Evolutionary conservation across 73 alveolate genomes (phyloP).

Genomic region (Paramecium primaurelia): DNA sequence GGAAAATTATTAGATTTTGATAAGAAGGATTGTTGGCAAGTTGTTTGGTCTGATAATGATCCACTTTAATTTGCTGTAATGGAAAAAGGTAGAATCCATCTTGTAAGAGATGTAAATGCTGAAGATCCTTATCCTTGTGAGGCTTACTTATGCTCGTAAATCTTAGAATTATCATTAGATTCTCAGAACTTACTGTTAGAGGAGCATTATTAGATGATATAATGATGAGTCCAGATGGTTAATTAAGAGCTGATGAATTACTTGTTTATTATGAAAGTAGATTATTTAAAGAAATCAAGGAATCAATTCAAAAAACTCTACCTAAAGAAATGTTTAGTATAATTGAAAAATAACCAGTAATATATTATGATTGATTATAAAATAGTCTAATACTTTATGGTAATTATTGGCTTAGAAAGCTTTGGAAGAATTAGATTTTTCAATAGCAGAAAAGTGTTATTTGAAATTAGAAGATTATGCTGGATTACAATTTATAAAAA

Average conservation of each 20-base stretch:
- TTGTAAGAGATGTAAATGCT: slow-evolving; percentile 55
- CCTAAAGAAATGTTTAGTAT: slow-evolving; percentile 53
- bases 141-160: slow-evolving; percentile 92
- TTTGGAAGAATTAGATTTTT: slow-evolving; percentile 93
- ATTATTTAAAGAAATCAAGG: slow-evolving; percentile 95
- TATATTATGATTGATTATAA: neutral
- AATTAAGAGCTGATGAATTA: slow-evolving; percentile 82
- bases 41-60: slow-evolving; percentile 97
- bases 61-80: slow-evolving; percentile 94
- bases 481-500: slow-evolving; percentile 74
- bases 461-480: slow-evolving; percentile 83
- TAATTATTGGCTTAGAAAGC: slow-evolving; percentile 96
- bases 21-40: slow-evolving; percentile 97
- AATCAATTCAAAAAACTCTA: slow-evolving; percentile 74
- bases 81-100: slow-evolving; percentile 75
- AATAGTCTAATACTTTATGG: slow-evolving; percentile 58
- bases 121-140: slow-evolving; percentile 97
- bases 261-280: slow-evolving; percentile 94
- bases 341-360: slow-evolving; percentile 59
- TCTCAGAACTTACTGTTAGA: slow-evolving; percentile 93
- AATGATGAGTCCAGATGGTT: slow-evolving; percentile 89
- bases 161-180: neutral
- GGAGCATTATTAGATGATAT: slow-evolving; percentile 83
- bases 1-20: slow-evolving; percentile 69
- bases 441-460: slow-evolving; percentile 96